Base-by-base conservation (phyloP, 371 early-diverging fungal genomes). In the Apophysomyces trapeziformis region DNA sequence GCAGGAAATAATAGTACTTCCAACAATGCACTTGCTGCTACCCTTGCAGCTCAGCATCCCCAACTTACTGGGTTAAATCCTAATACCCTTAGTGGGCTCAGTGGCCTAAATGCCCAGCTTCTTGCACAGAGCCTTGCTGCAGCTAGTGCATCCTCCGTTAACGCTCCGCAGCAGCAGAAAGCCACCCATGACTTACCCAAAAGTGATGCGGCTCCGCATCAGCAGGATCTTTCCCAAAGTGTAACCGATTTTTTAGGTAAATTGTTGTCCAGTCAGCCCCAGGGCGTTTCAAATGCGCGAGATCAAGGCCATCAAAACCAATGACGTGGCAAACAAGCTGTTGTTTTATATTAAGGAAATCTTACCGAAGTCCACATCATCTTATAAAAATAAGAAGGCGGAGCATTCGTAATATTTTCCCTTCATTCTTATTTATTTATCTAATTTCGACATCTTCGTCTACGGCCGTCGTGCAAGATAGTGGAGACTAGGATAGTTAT, bases 191-290 rank as follows among this genome's bases (percentile, higher is more conserved):
- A 50, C 9, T 21, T 50, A 21, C 32, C 54, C 9, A 21, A 7
- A 9, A 50, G 21, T 50, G 54, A 32, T 50, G 21, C 54, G 16
- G 21, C 18, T 11, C 21, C 54, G 21, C 54, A 50, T 7, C 54
- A 50, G 21, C 54, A 50, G 21, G 21, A 50, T 21, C 7, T 50
- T 2, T 50, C 54, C 54, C 54, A 50, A 50, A 50, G 21, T 50
- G 54, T 50, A 50, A 50, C 54, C 9, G 54, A 50, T 50, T 50
- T 50, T 50, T 5, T 50, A 50, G 54, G 54, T 50, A 50, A 50
- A 50, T 11, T 50, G 21, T 26, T 50, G 32, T 50, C 54, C 21
- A 16, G 21, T 0, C 54, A 50, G 18, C 0, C n/a, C 18, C 54
- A 50, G 54, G 21, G 11, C 21, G 9, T 35, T 11, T 21, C n/a